Conservation (phyloP, 1,139 yeast species). For the Candida sojae region DNA sequence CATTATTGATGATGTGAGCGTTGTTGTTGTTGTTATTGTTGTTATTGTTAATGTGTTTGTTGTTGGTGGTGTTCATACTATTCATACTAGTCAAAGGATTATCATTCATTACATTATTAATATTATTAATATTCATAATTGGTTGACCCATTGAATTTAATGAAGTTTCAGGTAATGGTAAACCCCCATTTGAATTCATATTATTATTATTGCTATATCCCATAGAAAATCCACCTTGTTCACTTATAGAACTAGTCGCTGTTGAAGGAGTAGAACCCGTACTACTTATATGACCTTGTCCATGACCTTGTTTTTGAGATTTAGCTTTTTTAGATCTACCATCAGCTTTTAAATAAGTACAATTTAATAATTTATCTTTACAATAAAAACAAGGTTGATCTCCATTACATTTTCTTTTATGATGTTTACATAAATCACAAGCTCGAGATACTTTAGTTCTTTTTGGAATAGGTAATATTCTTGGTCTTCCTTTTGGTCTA, state of each 20-base stretch:
- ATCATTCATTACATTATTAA: conserved; percentile 11
- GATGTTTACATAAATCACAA: conserved; percentile 36
- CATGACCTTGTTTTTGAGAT: conserved; percentile 9
- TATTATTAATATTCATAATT: background rate
- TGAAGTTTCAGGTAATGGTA: background rate
- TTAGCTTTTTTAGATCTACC: conserved; percentile 25
- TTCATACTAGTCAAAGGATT: conserved; percentile 5
- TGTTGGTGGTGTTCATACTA: conserved; percentile 7
- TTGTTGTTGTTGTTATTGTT: conserved; percentile 1
- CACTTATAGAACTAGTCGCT: background rate
- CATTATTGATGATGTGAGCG: conserved; percentile 5
- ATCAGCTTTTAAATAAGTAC: conserved; percentile 28
- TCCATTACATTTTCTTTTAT: conserved; percentile 33
- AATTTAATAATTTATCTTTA: conserved; percentile 21
- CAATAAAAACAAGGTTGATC: conserved; percentile 28
- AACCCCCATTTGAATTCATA: background rate
- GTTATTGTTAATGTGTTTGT: background rate
- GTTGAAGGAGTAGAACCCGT: background rate
- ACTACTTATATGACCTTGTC: background rate
- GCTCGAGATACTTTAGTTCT: conserved; percentile 38
- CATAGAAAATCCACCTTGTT: background rate
- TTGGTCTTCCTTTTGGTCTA: conserved; percentile 16
- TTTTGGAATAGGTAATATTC: conserved; percentile 12
- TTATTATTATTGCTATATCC: background rate
- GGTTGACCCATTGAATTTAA: background rate